Evolutionary conservation across 441 rosid species (phyloP).

Genomic region (Metrosideros polymorpha): DNA sequence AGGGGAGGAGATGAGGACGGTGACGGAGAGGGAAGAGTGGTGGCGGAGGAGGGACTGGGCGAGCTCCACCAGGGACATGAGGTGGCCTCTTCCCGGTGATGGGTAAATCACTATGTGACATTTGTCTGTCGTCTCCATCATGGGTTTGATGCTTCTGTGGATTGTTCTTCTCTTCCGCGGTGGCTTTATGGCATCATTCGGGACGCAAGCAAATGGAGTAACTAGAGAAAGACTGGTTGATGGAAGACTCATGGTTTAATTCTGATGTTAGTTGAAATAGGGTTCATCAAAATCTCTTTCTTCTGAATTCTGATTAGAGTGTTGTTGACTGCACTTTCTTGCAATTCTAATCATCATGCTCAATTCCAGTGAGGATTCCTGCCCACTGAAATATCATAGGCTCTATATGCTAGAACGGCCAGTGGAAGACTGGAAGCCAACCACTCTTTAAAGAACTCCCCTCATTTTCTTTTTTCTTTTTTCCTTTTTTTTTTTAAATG

Average conservation of each 20-base stretch:
- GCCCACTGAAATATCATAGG: not conserved
- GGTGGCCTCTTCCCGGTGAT: slow-evolving; percentile 31
- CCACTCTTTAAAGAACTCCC: no score
- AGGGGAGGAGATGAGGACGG: not conserved
- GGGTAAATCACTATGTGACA: slow-evolving; percentile 32
- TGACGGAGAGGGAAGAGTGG: not conserved
- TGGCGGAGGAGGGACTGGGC: slow-evolving; percentile 20
- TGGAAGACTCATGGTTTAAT: not conserved
- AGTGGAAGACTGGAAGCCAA: no score
- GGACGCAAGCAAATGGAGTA: not conserved
- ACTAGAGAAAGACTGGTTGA: not conserved
- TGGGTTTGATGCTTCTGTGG: not conserved
- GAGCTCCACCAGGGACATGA: slow-evolving; percentile 38
- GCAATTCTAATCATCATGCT: not conserved
- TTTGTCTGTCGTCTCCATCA: not conserved
- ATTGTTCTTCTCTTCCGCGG: not conserved
- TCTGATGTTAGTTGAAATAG: not conserved
- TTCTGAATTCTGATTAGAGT: not conserved
- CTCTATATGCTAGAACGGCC: no score
- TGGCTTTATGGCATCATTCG: not conserved
- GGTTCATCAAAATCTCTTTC: not conserved
- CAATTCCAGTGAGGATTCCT: not conserved
- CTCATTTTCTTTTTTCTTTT: no score
- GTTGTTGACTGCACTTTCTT: not conserved
- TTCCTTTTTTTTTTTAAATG: no score